phyloP scores from a whole-genome alignment of 139 green algal genomes.

The Tetradesmus lagerheimii region DNA sequence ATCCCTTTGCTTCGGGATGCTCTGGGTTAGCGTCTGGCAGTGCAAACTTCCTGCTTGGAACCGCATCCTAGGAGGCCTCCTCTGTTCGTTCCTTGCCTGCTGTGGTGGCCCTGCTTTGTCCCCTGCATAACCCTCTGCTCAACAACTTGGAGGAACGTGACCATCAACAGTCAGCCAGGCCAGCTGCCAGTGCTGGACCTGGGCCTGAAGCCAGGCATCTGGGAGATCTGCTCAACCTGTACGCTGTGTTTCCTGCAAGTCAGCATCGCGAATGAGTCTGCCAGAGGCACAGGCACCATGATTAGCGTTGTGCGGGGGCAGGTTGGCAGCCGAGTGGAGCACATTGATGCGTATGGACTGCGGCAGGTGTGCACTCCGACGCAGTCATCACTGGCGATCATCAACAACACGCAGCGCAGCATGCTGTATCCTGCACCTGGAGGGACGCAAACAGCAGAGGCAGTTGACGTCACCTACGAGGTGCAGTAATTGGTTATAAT shows the following conservation, averaged over 20 bases:
- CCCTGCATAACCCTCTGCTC: not conserved
- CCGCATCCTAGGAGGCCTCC: no score
- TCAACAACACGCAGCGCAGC: not conserved
- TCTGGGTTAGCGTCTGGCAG: no score
- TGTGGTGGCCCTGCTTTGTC: no score
- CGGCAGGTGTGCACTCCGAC: not conserved
- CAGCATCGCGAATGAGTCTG: not conserved
- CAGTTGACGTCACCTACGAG: not conserved
- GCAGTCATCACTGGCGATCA: not conserved
- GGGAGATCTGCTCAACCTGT: not conserved
- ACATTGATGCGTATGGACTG: not conserved
- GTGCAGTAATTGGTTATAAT: not conserved
- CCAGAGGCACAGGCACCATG: not conserved
- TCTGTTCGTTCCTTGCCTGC: no score
- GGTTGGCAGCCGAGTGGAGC: not conserved
- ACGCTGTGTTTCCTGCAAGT: not conserved
- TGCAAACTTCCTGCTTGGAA: no score
- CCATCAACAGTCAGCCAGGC: not conserved
- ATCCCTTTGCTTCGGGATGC: no score
- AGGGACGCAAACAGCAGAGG: not conserved
- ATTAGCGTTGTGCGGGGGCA: not conserved
- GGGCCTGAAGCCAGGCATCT: not conserved
- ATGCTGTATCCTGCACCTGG: not conserved
- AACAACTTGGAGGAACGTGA: not conserved
- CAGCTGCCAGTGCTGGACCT: not conserved